Percentiles rank a stretch among this genome's conserved stretches.
These are phyloP conservation scores for Calocybe gambosa DNA, from an alignment of 1,284 basidiomycete species.

Conservation along the genomic window DNA sequence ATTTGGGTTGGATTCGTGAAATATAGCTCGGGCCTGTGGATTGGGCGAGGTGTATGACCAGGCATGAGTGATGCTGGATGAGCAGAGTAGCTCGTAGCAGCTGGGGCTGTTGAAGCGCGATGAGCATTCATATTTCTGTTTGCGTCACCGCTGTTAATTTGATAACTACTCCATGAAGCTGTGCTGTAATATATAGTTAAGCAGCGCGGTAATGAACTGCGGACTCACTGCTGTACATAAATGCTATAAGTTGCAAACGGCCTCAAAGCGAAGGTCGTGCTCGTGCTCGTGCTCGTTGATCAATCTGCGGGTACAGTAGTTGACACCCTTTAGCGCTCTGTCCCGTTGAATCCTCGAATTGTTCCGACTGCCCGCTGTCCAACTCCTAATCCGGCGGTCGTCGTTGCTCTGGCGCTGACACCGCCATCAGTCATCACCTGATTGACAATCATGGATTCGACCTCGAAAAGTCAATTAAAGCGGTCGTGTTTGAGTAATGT, in stretches of 20 bases:
- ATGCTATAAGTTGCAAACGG: background rate
- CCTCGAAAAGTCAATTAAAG: background rate
- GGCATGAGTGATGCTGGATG: conserved; percentile 19
- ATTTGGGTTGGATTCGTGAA: conserved; percentile 15
- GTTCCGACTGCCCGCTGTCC: background rate
- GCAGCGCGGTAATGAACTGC: background rate
- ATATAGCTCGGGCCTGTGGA: conserved; percentile 16
- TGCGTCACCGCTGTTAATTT: conserved; percentile 3
- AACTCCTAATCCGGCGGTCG: background rate
- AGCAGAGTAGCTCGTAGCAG: conserved; percentile 8
- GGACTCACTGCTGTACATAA: conserved; percentile 12
- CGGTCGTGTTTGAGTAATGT: conserved; percentile 20
- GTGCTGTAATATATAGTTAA: background rate
- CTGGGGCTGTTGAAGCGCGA: conserved; percentile 17
- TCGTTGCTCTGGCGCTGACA: background rate
- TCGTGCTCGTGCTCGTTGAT: too few relatives aligned
- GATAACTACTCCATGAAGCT: conserved; percentile 14
- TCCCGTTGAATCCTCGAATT: too few relatives aligned
- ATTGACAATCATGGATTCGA: background rate
- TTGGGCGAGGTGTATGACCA: conserved; percentile 13
- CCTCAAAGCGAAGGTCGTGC: background rate
- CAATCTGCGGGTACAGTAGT: too few relatives aligned
- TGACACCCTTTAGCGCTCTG: background rate
- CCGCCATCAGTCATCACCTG: background rate
- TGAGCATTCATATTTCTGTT: conserved; percentile 3